Evolutionary conservation across 768 basidiomycete genomes (phyloP), one percentile per base, ranked within the genome.

Genomic region (Lactarius akahatsu): DNA sequence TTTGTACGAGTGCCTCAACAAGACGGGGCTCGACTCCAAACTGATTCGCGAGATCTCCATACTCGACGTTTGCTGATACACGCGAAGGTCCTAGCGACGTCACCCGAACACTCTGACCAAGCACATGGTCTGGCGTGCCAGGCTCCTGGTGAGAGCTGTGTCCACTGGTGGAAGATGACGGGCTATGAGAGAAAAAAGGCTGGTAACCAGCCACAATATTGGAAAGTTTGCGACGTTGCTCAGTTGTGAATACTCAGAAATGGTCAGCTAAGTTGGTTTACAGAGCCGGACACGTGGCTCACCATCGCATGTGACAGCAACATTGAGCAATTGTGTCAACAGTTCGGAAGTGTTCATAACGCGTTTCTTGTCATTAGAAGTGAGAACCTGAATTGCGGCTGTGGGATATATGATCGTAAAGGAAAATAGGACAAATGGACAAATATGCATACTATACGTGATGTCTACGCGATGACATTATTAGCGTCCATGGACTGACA

Each of bases 91-190:
- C 81, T 67, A 88, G 85, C 47, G 83, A 86, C 55, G 90, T 81
- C 3, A 87, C 86, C 72, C 89, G 83, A 55, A 91, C 84, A 32
- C 90, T 73, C 52, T 86, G 81, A 38, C 89, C 78, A 56, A 50
- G n/a, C n/a, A 41, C 8, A 26, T 59, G 64, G 40, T 70, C 70
- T 26, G 68, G 70, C 9, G 70, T 70, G 45, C 64, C 55, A 26
- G 59, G 62, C 13, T 68, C 66, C 10, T 59, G 59, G 28, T 58
- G 64, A 38, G 68, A 70, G 59, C 70, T 70, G 34, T 60, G 63
- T 43, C 69, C 63, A 20, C 63, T 70, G 20, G 43, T 57, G 41
- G 68, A 69, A 57, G 70, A 70, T 10, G 62, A 45, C 15, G 70
- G 70, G 59, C 70, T 70, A 47, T 62, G 62, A 8, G 62, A 43